A percentile compares a stretch with the other conserved stretches of the same genome.
These are phyloP conservation scores for Avena atlantica DNA, from an alignment of 176 grass and related monocot species.

Conservation along the genomic window DNA sequence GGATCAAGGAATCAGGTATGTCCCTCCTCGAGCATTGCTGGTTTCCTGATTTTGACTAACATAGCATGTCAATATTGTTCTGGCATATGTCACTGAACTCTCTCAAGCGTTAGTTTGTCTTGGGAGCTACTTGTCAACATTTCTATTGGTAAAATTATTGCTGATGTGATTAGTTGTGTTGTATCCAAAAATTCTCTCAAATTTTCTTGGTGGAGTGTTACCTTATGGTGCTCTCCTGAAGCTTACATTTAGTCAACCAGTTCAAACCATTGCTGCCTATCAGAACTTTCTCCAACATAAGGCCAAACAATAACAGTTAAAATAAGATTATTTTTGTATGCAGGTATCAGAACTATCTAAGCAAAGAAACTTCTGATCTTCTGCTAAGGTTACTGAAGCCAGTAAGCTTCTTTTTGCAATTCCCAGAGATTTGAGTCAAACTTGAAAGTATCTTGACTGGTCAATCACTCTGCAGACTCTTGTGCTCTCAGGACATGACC, in stretches of 20 bases:
- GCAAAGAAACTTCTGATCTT: slow-evolving; percentile 83
- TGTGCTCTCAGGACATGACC: slow-evolving; percentile 93
- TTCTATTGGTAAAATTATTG: slow-evolving; percentile 23
- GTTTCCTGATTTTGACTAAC: slow-evolving; percentile 31
- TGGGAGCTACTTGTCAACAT: slow-evolving; percentile 20
- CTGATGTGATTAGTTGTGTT: slow-evolving; percentile 2
- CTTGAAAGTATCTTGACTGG: slow-evolving; percentile 27
- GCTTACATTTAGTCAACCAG: slow-evolving; percentile 31
- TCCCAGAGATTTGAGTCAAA: slow-evolving; percentile 29
- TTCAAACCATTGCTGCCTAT: background rate
- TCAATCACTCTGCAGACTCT: slow-evolving; percentile 65
- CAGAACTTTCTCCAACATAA: slow-evolving; percentile 21
- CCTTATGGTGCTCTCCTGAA: background rate
- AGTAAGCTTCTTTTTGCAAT: slow-evolving; percentile 57
- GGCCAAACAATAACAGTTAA: slow-evolving; percentile 25
- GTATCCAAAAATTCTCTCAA: background rate
- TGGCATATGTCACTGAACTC: slow-evolving; percentile 5
- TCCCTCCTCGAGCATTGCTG: slow-evolving; percentile 32
- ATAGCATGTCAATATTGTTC: background rate
- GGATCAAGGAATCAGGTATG: slow-evolving; percentile 75
- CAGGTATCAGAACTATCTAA: slow-evolving; percentile 97
- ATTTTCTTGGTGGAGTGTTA: background rate
- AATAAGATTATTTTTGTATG: slow-evolving; percentile 26
- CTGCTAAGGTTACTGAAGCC: slow-evolving; percentile 78
- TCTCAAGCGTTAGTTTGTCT: slow-evolving; percentile 27